Percentiles rank a stretch among this genome's conserved stretches.
phyloP scores from a whole-genome alignment of 352 stramenopile genomes.

The Elongisporangium senticosum region DNA sequence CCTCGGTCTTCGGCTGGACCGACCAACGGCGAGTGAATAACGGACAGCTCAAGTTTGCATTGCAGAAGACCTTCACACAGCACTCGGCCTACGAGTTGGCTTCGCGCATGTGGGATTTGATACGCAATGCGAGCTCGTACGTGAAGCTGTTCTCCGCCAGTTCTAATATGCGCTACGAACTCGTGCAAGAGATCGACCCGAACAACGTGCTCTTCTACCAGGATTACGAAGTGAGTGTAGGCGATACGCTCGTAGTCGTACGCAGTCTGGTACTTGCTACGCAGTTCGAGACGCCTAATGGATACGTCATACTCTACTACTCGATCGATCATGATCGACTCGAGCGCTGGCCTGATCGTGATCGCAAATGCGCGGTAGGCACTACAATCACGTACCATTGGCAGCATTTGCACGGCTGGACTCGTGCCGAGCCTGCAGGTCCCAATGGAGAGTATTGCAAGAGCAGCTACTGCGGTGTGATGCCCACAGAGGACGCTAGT shows the following conservation, averaged over 20 bases:
- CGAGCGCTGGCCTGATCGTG: background rate
- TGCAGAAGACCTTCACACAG: slow-evolving; percentile 40
- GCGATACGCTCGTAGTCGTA: slow-evolving; percentile 33
- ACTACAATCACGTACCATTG: background rate
- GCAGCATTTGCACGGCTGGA: background rate
- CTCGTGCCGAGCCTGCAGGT: background rate
- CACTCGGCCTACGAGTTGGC: slow-evolving; percentile 6
- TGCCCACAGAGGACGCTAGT: slow-evolving; percentile 28
- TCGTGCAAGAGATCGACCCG: slow-evolving; percentile 34
- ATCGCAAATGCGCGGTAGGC: background rate
- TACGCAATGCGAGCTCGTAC: slow-evolving; percentile 3
- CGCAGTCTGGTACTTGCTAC: slow-evolving; percentile 41
- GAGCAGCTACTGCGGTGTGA: slow-evolving; percentile 31
- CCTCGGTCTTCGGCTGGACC: slow-evolving; percentile 45
- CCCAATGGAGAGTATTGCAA: slow-evolving; percentile 16
- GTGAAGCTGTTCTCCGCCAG: background rate
- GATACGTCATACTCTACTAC: slow-evolving; percentile 28
- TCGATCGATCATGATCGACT: slow-evolving; percentile 17
- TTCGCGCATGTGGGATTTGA: background rate
- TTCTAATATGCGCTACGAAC: background rate
- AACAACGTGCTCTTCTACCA: slow-evolving; percentile 40
- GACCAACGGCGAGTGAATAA: slow-evolving; percentile 33
- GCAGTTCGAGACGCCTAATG: slow-evolving; percentile 39
- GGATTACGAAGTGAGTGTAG: slow-evolving; percentile 16
- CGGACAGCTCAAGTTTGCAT: slow-evolving; percentile 45